phyloP scores from a whole-genome alignment of 1,284 basidiomycete species.

The Ustilago vetiveriae region DNA sequence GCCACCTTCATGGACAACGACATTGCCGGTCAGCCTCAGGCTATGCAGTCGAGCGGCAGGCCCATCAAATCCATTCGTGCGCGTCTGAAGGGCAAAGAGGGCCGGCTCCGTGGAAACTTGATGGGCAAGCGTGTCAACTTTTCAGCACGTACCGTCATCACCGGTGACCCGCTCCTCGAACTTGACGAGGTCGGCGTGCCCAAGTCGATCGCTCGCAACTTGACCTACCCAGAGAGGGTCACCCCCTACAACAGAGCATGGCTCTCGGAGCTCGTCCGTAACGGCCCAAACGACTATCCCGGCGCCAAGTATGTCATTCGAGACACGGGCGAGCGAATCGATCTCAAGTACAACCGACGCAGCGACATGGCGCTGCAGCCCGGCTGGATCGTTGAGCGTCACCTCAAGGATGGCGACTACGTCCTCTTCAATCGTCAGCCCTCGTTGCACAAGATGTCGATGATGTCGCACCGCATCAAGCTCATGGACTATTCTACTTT shows the following conservation, averaged over 20 bases:
- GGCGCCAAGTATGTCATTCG: slow-evolving; percentile 97
- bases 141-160: slow-evolving; percentile 98
- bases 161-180: slow-evolving; percentile 96
- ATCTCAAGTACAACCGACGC: slow-evolving; percentile 90
- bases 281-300: slow-evolving; percentile 93
- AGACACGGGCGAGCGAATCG: slow-evolving; percentile 97
- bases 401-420: slow-evolving; percentile 89
- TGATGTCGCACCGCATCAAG: slow-evolving; percentile 99
- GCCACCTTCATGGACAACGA: slow-evolving; percentile 99
- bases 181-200: slow-evolving; percentile 98
- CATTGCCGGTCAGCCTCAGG: slow-evolving; percentile 96
- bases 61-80: slow-evolving; percentile 99
- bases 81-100: slow-evolving; percentile 98
- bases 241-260: slow-evolving; percentile 97
- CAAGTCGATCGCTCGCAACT: slow-evolving; percentile 94
- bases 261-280: slow-evolving; percentile 93
- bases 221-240: slow-evolving; percentile 97
- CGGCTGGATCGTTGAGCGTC: slow-evolving; percentile 98
- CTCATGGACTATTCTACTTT: slow-evolving; percentile 99
- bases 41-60: slow-evolving; percentile 94
- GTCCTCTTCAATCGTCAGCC: slow-evolving; percentile 99
- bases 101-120: slow-evolving; percentile 94
- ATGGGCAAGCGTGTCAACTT: slow-evolving; percentile 99
- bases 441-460: slow-evolving; percentile 99
- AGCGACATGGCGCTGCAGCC: slow-evolving; percentile 91